Percentiles rank a stretch among this genome's conserved stretches.
Evolutionary conservation across 768 basidiomycete species (phyloP).

Genomic region (Tremella yokohamensis): DNA sequence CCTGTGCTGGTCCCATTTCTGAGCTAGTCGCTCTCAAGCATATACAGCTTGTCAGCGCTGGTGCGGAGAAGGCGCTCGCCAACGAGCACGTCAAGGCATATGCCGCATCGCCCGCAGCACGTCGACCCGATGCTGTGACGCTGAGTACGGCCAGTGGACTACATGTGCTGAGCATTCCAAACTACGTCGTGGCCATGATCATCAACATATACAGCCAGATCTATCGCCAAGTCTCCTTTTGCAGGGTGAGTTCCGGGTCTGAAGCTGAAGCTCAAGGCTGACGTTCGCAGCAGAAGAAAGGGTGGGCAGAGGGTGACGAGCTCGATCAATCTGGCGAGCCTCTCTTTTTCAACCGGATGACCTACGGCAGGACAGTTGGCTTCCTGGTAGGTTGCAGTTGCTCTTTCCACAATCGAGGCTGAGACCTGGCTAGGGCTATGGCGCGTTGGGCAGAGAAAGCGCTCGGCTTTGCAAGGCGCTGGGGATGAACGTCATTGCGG

Average conservation of each 20-base stretch:
- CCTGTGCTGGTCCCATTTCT: conserved; percentile 12
- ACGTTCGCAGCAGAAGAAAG: not conserved
- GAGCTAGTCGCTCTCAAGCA: conserved; percentile 35
- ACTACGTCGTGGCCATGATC: conserved; percentile 34
- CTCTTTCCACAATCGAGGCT: too few species aligned
- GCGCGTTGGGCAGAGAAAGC: conserved; percentile 44
- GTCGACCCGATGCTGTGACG: too few species aligned
- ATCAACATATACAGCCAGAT: conserved; percentile 35
- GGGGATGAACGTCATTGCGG: conserved; percentile 45
- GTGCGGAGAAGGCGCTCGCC: conserved; percentile 22
- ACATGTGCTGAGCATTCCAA: conserved; percentile 46
- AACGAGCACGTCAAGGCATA: conserved; percentile 6
- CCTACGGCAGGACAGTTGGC: conserved; percentile 2
- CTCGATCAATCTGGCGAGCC: too few species aligned
- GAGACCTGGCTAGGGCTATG: too few species aligned
- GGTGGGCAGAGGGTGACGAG: not conserved
- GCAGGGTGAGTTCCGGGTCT: too few species aligned
- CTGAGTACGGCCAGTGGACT: conserved; percentile 43
- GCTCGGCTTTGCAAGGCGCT: conserved; percentile 45
- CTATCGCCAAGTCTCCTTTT: too few species aligned
- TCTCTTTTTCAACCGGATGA: not conserved
- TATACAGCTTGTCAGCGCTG: conserved; percentile 38
- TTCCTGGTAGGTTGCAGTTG: too few species aligned
- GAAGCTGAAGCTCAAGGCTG: too few species aligned
- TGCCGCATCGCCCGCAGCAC: not conserved